Evolutionary conservation across 169 alveolate genomes (phyloP).

Genomic region (Eimeria sp.): DNA sequence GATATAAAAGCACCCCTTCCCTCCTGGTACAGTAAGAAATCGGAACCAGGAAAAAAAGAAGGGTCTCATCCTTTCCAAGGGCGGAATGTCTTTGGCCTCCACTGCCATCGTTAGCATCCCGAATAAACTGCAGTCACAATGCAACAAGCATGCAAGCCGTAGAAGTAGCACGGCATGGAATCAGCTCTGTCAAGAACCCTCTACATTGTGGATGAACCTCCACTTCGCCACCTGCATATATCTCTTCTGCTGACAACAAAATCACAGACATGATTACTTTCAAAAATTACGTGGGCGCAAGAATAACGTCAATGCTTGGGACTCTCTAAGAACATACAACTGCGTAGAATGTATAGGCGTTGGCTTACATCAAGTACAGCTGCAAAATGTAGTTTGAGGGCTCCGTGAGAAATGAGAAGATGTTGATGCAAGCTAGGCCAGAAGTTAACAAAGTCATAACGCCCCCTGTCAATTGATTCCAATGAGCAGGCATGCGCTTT

Average conservation of each 20-base stretch:
- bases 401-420: slow-evolving; percentile 33
- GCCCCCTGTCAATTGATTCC: slow-evolving; percentile 42
- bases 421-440: slow-evolving; percentile 63
- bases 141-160: not conserved
- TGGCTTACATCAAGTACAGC: slow-evolving; percentile 68
- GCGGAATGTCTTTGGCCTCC: slow-evolving; percentile 76
- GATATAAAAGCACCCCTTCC: slow-evolving; percentile 80
- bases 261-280: not conserved
- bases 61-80: slow-evolving; percentile 72
- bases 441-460: slow-evolving; percentile 18
- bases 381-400: slow-evolving; percentile 74
- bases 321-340: not conserved
- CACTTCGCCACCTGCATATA: not conserved
- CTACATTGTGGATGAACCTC: not conserved
- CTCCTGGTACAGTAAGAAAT: slow-evolving; percentile 82
- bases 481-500: not conserved
- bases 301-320: not conserved
- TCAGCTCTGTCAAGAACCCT: not conserved
- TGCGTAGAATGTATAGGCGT: not conserved
- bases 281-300: not conserved
- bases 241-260: not conserved
- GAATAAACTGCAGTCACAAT: slow-evolving; percentile 70
- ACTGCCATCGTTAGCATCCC: slow-evolving; percentile 73
- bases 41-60: slow-evolving; percentile 79
- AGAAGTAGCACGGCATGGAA: not conserved